Base-by-base conservation (phyloP, 2,329 filamentous ascomycete genomes). In the Sporothrix pseudoabietina region DNA sequence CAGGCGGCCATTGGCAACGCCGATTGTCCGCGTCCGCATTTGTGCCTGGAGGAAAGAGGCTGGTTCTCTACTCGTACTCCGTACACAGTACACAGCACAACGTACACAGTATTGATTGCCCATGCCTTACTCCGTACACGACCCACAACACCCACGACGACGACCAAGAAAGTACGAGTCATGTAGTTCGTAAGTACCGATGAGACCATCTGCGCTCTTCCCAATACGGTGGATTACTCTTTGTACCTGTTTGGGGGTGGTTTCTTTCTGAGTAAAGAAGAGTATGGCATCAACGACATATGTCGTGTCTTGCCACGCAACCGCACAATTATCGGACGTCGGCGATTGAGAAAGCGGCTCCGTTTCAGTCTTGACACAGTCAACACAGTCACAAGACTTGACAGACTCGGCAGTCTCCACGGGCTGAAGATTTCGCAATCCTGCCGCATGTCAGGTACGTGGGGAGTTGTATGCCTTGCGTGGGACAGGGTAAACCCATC, bases 151-250 rank as follows among this genome's bases (percentile, higher is more conserved):
- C 14, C 14, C 44, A 14, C 44, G 44, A 49, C 44, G 49, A 9
- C 30, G 26, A 12, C 30, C 5, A 4, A 59, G 55, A 32, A 57
- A 59, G 30, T 59, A 59, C 55, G 55, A 59, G 55, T 59, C 55
- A 59, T 59, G 55, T 59, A n/a, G n/a, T n/a, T n/a, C n/a, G n/a
- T n/a, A 35, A 59, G 55, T 19, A 30, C 55, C 55, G 12, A 59
- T 59, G 55, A 59, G 55, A 8, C 19, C 19, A 41, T 49, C 44
- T 49, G 44, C 44, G 2, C 44, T 14, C 44, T 16, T 35, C 35
- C 35, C 59, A n/a, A 35, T 12, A 19, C 8, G 19, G 59, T 44
- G 59, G 59, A 9, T 26, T 35, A 19, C 59, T 6, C 19, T 63
- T 19, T 8, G 6, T 12, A 10, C 1, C 2, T 3, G 2, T 9